Percentiles rank a stretch among this genome's conserved stretches.
Conservation (phyloP, 352 stramenopile genomes). For the Stramenopiles sp. region DNA sequence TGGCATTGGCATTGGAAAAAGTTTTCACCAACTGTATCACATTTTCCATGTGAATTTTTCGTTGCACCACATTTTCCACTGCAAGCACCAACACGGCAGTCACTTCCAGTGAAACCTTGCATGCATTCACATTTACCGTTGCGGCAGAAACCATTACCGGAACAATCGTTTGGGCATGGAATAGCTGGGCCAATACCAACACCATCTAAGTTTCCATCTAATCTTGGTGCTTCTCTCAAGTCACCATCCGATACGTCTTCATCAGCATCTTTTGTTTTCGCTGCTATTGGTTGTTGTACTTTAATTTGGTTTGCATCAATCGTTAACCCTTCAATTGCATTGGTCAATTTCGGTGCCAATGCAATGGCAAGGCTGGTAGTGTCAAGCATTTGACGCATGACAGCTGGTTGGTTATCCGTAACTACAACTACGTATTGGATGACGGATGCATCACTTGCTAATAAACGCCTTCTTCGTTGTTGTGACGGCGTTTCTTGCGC, state of each 20-base stretch:
- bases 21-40: not conserved
- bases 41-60: not conserved
- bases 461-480: not conserved
- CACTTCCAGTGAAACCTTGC: not conserved
- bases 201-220: not conserved
- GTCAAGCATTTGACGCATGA: not conserved
- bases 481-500: not conserved
- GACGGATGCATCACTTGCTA: not conserved
- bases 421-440: not conserved
- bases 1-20: not conserved
- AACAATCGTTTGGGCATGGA: slow-evolving; percentile 64
- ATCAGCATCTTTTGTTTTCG: not conserved
- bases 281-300: not conserved
- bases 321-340: not conserved
- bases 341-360: not conserved
- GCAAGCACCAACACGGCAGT: not conserved
- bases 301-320: not conserved
- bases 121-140: not conserved
- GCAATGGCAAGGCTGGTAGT: not conserved
- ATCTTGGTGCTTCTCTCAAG: not conserved
- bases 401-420: not conserved
- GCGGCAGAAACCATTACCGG: slow-evolving; percentile 61
- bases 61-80: not conserved
- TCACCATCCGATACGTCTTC: not conserved
- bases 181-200: not conserved